phyloP scores from a whole-genome alignment of 768 basidiomycete species.

The Gloeopeniophorella convolvens region DNA sequence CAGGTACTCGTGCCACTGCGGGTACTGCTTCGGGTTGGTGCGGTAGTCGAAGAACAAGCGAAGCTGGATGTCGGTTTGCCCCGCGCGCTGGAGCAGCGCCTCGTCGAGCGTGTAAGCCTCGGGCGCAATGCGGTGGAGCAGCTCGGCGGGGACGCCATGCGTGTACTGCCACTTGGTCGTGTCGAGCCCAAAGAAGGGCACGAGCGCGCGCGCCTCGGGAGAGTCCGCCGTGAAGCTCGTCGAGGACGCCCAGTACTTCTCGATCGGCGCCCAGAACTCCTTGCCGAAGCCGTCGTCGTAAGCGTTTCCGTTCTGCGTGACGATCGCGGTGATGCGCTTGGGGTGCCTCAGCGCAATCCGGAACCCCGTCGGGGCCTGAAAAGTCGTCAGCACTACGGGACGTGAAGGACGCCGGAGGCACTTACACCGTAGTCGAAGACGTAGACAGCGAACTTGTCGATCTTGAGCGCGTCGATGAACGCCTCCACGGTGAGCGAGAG shows the following conservation, averaged over 20 bases:
- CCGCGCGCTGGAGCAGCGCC: constrained; percentile 33
- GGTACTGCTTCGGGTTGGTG: constrained; percentile 39
- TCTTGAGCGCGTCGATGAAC: constrained; percentile 35
- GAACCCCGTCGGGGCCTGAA: constrained; percentile 26
- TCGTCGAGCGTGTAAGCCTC: constrained; percentile 40
- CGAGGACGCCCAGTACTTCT: constrained; percentile 27
- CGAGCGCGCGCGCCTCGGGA: constrained; percentile 24
- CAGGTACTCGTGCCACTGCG: constrained; percentile 40
- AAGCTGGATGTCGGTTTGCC: constrained; percentile 38
- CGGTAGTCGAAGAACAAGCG: constrained; percentile 37
- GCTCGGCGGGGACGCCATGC: constrained; percentile 28
- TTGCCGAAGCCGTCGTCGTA: constrained; percentile 39
- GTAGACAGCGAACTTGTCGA: constrained; percentile 39
- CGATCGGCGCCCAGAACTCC: constrained; percentile 33
- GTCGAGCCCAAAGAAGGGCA: constrained; percentile 25
- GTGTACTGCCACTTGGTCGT: constrained; percentile 34
- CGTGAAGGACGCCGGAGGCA: constrained; percentile 5
- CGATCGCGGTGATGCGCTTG: constrained; percentile 36
- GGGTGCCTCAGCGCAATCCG: constrained; percentile 34
- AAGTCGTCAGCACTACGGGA: neutral
- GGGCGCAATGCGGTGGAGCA: constrained; percentile 31
- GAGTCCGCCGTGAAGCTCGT: constrained; percentile 16
- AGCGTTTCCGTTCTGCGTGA: constrained; percentile 45
- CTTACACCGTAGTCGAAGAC: constrained; percentile 46
- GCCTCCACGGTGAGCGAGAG: constrained; percentile 34